A percentile compares a stretch with the other conserved stretches of the same genome.
Conservation (phyloP, 192 early-diverging fungal species). For the Coemansia sp. region DNA sequence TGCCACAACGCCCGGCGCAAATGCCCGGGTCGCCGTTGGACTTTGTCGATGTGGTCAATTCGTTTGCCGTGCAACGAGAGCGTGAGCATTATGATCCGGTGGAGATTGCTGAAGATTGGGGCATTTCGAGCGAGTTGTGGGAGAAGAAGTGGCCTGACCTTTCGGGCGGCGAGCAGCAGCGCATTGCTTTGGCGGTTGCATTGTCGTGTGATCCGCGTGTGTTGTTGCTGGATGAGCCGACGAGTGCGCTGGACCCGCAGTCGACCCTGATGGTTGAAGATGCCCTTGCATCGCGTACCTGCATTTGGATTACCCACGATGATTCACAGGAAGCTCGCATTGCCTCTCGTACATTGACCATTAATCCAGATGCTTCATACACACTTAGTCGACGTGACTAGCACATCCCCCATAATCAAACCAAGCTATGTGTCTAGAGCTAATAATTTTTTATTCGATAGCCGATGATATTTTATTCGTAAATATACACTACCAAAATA, state of each 20-base stretch:
- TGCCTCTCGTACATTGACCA: constrained; percentile 38
- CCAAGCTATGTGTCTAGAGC: not conserved
- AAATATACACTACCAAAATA: not conserved
- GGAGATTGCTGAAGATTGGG: constrained; percentile 68
- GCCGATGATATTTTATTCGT: not conserved
- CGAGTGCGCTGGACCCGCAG: constrained; percentile 77
- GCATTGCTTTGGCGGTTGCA: constrained; percentile 78
- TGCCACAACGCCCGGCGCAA: constrained; percentile 76
- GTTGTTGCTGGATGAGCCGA: constrained; percentile 85
- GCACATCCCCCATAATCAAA: constrained; percentile 2
- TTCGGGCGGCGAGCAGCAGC: constrained; percentile 85
- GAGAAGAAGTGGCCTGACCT: constrained; percentile 72
- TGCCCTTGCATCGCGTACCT: constrained; percentile 62
- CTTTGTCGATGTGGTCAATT: constrained; percentile 60
- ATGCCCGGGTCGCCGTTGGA: constrained; percentile 73
- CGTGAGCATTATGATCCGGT: constrained; percentile 60
- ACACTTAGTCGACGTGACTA: not conserved
- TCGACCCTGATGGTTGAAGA: constrained; percentile 70
- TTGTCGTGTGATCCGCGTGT: constrained; percentile 72
- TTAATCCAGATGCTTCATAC: constrained; percentile 35
- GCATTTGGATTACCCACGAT: constrained; percentile 83
- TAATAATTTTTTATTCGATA: too few relatives aligned
- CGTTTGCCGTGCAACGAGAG: constrained; percentile 54
- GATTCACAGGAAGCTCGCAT: constrained; percentile 65
- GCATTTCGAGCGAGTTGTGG: constrained; percentile 66